phyloP scores from a whole-genome alignment of 139 green algal genomes.

The Zygnema cylindricum region DNA sequence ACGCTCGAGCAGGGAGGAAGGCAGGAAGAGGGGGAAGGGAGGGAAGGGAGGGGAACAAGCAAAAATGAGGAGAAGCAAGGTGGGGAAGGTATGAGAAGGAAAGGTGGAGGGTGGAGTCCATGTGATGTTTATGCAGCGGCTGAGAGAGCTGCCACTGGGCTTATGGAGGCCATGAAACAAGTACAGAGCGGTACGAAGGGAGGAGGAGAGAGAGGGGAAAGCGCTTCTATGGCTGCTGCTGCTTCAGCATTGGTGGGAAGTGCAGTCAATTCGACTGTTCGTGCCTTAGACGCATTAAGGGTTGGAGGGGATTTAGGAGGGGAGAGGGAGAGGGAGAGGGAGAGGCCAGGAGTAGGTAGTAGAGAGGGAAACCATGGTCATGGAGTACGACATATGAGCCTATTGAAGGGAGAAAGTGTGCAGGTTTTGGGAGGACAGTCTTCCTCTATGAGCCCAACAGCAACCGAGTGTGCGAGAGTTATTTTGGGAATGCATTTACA shows the following conservation, averaged over 20 bases:
- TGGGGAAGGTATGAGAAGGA: no score
- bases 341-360: neutral
- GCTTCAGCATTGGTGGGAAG: constrained; percentile 16
- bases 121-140: neutral
- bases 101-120: neutral
- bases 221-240: neutral
- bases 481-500: constrained; percentile 27
- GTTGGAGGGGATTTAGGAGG: neutral
- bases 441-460: neutral
- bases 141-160: neutral
- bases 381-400: neutral
- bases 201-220: neutral
- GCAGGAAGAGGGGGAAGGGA: neutral
- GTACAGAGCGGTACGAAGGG: neutral
- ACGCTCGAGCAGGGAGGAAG: neutral
- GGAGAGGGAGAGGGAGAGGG: constrained; percentile 10
- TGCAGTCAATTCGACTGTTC: neutral
- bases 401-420: neutral
- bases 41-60: neutral
- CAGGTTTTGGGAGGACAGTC: neutral
- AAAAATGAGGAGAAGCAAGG: neutral
- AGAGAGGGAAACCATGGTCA: neutral
- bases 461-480: neutral
- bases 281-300: neutral
- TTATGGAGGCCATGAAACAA: constrained; percentile 15